These are phyloP conservation scores for Fraxinus platypoda DNA, from an alignment of 305 asterid species.

Conservation along the genomic window DNA sequence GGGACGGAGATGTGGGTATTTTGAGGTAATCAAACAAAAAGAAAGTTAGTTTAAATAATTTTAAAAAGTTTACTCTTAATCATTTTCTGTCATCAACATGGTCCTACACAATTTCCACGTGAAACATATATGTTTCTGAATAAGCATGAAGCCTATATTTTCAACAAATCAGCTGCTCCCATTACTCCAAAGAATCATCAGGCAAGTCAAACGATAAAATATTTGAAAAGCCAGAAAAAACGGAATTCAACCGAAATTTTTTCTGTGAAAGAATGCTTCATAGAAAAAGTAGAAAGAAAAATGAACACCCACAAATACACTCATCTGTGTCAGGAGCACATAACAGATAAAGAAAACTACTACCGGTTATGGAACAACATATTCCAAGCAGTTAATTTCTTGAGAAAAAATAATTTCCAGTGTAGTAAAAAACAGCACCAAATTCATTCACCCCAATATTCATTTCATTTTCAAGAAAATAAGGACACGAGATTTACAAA, in stretches of 20 bases:
- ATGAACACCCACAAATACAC: neutral
- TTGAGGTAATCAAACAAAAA: neutral
- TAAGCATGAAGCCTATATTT: neutral
- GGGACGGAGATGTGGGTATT: neutral
- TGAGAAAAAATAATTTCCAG: neutral
- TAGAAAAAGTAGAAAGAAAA: neutral
- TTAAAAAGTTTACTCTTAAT: neutral
- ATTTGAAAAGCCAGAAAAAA: neutral
- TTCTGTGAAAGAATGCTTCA: neutral
- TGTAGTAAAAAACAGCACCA: neutral
- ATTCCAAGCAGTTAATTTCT: neutral
- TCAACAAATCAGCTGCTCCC: neutral
- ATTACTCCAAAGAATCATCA: neutral
- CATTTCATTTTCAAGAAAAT: neutral
- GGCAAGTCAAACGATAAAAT: neutral
- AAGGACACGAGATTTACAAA: neutral
- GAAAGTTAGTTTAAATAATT: neutral
- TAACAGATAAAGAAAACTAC: neutral
- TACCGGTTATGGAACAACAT: neutral
- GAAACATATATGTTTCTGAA: neutral
- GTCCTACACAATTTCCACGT: neutral
- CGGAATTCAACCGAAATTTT: neutral
- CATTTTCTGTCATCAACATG: neutral
- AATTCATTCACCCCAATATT: neutral
- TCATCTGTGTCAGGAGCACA: neutral